Percentiles rank a stretch among this genome's conserved stretches.
Conservation (phyloP, 169 alveolate genomes). For the Perkinsus chesapeaki region DNA sequence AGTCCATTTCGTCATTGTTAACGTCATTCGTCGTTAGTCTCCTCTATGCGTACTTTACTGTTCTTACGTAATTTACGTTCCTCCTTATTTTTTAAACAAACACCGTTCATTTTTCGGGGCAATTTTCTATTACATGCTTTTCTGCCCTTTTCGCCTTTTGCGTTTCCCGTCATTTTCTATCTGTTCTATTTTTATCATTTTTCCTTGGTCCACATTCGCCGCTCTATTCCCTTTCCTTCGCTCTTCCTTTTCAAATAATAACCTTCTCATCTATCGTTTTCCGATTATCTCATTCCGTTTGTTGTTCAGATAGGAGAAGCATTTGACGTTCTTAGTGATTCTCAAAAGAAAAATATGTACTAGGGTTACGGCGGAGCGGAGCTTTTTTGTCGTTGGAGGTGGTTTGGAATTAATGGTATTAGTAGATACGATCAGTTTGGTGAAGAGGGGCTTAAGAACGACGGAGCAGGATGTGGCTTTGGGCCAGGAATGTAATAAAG, state of each 20-base stretch:
- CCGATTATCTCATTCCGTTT: too few species aligned
- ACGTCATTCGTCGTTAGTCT: too few species aligned
- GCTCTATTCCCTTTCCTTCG: too few species aligned
- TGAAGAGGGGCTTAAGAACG: constrained; percentile 57
- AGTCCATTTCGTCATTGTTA: too few species aligned
- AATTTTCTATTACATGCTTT: too few species aligned
- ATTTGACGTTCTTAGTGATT: constrained; percentile 59
- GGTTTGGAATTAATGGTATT: not conserved
- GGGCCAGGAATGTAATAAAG: constrained; percentile 24
- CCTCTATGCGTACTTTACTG: too few species aligned
- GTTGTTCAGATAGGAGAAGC: constrained; percentile 55
- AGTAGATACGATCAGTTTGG: constrained; percentile 69
- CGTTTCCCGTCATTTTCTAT: not conserved
- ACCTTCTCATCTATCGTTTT: too few species aligned
- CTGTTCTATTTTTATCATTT: not conserved
- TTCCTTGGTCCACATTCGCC: not conserved
- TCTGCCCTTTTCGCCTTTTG: too few species aligned
- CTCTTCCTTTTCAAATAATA: too few species aligned
- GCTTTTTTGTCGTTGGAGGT: not conserved
- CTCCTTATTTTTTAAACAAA: too few species aligned
- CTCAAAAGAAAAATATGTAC: constrained; percentile 45
- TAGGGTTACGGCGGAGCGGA: not conserved
- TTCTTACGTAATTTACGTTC: too few species aligned
- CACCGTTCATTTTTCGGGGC: too few species aligned
- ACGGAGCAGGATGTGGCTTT: constrained; percentile 17